Evolutionary conservation across 1,284 basidiomycete genomes (phyloP).

Genomic region (Erythrobasidium hasegawianum): DNA sequence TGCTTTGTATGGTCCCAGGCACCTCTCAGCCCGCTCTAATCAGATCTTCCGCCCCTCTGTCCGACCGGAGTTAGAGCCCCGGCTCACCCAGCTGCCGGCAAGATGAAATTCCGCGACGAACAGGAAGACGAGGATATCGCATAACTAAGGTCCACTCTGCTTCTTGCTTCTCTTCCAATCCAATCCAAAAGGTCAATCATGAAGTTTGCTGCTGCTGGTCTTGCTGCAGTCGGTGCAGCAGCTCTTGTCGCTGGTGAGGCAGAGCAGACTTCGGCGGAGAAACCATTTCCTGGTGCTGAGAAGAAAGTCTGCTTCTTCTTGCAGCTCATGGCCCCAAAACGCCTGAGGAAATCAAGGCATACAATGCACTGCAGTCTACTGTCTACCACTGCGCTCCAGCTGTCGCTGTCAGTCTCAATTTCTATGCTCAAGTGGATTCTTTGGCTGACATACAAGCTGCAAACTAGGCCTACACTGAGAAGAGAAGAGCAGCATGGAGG

Average conservation of each 20-base stretch:
- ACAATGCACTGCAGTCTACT: constrained; percentile 46
- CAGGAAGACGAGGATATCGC: too few species aligned
- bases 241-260: constrained; percentile 28
- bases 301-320: constrained; percentile 2
- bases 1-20: too few species aligned
- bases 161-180: too few species aligned
- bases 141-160: too few species aligned
- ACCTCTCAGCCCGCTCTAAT: too few species aligned
- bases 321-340: constrained; percentile 47
- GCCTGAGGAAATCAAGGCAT: constrained; percentile 46
- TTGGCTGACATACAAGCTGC: neutral
- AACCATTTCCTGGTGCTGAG: neutral
- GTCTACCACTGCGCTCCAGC: constrained; percentile 51
- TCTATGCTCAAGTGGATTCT: neutral
- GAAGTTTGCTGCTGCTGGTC: constrained; percentile 30
- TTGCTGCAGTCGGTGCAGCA: constrained; percentile 16
- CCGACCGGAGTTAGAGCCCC: too few species aligned
- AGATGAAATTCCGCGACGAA: too few species aligned
- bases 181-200: constrained; percentile 14
- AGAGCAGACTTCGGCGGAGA: neutral
- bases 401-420: constrained; percentile 36
- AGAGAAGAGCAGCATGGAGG: constrained; percentile 44
- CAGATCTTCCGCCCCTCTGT: too few species aligned
- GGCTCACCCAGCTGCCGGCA: too few species aligned
- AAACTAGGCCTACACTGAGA: constrained; percentile 46